Evolutionary conservation across 1,284 basidiomycete species (phyloP).

Genomic region (Neolentinus lepideus): DNA sequence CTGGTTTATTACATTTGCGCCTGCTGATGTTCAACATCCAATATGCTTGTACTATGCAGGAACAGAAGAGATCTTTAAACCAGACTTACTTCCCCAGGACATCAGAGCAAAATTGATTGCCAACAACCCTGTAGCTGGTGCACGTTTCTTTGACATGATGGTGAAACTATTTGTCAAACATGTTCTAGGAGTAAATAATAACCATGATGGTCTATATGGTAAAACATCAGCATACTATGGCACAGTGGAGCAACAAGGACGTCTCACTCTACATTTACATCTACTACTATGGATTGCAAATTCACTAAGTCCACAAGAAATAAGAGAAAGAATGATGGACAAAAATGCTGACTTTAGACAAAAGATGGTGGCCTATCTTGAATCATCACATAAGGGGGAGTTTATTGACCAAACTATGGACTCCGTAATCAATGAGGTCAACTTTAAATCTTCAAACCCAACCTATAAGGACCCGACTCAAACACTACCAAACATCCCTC

Average conservation of each 20-base stretch:
- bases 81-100: not conserved
- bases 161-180: slow-evolving; percentile 22
- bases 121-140: not conserved
- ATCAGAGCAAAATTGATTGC: slow-evolving; percentile 7
- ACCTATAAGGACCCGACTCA: not conserved
- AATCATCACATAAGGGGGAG: not conserved
- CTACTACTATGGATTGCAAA: slow-evolving; percentile 23
- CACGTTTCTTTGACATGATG: slow-evolving; percentile 18
- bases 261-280: slow-evolving; percentile 26
- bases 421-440: not conserved
- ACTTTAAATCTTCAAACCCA: slow-evolving; percentile 3
- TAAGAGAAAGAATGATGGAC: slow-evolving; percentile 19
- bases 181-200: slow-evolving; percentile 18
- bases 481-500: not conserved
- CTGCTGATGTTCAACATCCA: slow-evolving; percentile 22
- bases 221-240: slow-evolving; percentile 25
- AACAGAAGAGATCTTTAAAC: slow-evolving; percentile 3
- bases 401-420: slow-evolving; percentile 3
- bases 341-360: not conserved
- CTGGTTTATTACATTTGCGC: slow-evolving; percentile 31
- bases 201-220: slow-evolving; percentile 22
- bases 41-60: slow-evolving; percentile 24
- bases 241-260: slow-evolving; percentile 29
- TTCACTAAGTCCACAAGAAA: slow-evolving; percentile 20
- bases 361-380: not conserved